A percentile compares a stretch with the other conserved stretches of the same genome.
Conservation (phyloP, 768 basidiomycete species). For the Macrolepiota albuminosa region DNA sequence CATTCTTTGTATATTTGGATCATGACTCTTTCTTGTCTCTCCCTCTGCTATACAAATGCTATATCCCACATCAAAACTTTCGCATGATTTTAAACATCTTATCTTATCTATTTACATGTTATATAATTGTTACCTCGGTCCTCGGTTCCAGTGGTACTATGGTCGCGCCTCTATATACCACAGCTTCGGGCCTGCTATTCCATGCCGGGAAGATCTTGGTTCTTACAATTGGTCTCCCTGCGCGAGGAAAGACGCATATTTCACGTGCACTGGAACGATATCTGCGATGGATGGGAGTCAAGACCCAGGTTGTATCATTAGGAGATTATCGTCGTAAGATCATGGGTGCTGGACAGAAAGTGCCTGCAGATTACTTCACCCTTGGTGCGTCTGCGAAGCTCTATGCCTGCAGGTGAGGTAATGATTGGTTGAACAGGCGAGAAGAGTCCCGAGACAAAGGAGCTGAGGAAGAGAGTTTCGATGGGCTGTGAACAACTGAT, state of each 20-base stretch:
- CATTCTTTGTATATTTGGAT: not conserved
- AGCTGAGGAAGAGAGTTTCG: slow-evolving; percentile 67
- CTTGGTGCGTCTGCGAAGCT: slow-evolving; percentile 43
- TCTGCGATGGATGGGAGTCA: slow-evolving; percentile 96
- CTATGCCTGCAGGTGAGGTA: not conserved
- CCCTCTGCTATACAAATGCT: not conserved
- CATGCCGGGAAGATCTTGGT: slow-evolving; percentile 96
- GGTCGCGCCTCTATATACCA: slow-evolving; percentile 96
- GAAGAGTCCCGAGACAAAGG: slow-evolving; percentile 77
- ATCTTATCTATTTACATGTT: slow-evolving; percentile 4
- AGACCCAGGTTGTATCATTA: slow-evolving; percentile 89
- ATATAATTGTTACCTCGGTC: not conserved
- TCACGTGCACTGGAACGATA: slow-evolving; percentile 96
- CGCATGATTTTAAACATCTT: slow-evolving; percentile 1
- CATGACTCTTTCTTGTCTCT: not conserved
- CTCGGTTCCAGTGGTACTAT: slow-evolving; percentile 30
- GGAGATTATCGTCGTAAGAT: slow-evolving; percentile 93
- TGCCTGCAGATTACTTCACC: slow-evolving; percentile 92
- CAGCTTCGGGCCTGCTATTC: slow-evolving; percentile 79
- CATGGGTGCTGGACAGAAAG: slow-evolving; percentile 79
- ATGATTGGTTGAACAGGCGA: slow-evolving; percentile 43
- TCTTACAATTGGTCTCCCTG: slow-evolving; percentile 88
- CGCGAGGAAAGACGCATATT: slow-evolving; percentile 95
- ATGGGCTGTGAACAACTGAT: slow-evolving; percentile 87
- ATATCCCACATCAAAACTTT: not conserved